Percentiles rank a stretch among this genome's conserved stretches.
These are phyloP conservation scores for Globisporangium iwayamae DNA, from an alignment of 352 stramenopile genomes.

Conservation along the genomic window DNA sequence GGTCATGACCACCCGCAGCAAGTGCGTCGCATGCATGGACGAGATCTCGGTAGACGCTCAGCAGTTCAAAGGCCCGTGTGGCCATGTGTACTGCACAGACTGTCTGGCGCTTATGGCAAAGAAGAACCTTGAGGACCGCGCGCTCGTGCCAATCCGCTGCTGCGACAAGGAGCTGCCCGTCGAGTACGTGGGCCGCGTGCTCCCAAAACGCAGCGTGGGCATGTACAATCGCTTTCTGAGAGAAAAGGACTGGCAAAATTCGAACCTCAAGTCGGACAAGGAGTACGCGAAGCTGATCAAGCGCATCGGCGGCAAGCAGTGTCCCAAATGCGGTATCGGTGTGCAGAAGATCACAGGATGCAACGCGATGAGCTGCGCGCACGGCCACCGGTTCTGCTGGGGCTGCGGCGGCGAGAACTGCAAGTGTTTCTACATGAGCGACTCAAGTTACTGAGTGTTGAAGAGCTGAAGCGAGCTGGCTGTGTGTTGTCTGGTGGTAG, in stretches of 20 bases:
- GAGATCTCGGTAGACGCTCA: not conserved
- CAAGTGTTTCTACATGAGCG: not conserved
- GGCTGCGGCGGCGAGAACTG: constrained; percentile 35
- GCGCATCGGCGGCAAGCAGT: constrained; percentile 40
- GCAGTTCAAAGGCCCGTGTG: constrained; percentile 28
- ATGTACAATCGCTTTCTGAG: constrained; percentile 55
- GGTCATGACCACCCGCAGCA: not conserved
- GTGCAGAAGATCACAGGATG: constrained; percentile 52
- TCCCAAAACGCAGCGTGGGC: constrained; percentile 24
- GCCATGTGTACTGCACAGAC: constrained; percentile 56
- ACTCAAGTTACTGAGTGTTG: not conserved
- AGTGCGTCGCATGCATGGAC: constrained; percentile 10
- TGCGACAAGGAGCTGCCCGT: constrained; percentile 64
- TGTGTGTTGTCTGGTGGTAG: not conserved
- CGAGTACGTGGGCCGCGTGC: constrained; percentile 53
- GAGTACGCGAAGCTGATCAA: constrained; percentile 50
- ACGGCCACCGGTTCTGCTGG: constrained; percentile 68
- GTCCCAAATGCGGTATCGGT: constrained; percentile 63
- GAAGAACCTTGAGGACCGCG: constrained; percentile 49
- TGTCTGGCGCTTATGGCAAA: constrained; percentile 52
- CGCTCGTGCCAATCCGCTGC: constrained; percentile 46
- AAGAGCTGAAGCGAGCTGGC: not conserved
- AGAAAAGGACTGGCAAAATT: constrained; percentile 42
- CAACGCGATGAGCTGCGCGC: constrained; percentile 52
- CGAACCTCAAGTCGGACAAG: constrained; percentile 52